Conservation (phyloP, 139 green algal genomes). For the Edaphochlamys debaryana region DNA sequence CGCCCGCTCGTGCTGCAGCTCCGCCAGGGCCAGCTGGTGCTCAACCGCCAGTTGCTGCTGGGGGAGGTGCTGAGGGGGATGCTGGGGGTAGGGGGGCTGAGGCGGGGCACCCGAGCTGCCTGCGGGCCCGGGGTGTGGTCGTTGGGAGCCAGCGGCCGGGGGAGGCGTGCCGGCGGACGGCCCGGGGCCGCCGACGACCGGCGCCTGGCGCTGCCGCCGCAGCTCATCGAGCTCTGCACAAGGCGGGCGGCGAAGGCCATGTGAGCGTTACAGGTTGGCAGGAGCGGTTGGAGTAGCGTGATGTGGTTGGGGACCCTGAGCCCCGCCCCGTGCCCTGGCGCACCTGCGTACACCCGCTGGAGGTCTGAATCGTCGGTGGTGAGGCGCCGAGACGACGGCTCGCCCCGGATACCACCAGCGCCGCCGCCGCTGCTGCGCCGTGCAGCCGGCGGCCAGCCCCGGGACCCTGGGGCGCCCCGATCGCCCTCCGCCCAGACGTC, state of each 20-base stretch:
- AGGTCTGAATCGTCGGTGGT: constrained; percentile 21
- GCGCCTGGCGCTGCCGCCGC: constrained; percentile 6
- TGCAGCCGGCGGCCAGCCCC: too few species aligned
- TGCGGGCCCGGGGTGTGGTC: background rate
- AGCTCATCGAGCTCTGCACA: constrained; percentile 38
- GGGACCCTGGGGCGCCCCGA: too few species aligned
- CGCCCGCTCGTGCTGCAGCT: constrained; percentile 6
- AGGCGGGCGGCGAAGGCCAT: too few species aligned
- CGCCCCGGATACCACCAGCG: background rate
- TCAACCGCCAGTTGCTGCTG: background rate
- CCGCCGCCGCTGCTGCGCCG: background rate
- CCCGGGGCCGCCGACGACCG: background rate
- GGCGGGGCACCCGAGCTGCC: background rate
- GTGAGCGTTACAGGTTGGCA: too few species aligned
- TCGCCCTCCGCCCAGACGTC: background rate
- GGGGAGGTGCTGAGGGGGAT: background rate
- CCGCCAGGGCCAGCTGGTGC: constrained; percentile 9
- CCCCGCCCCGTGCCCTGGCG: too few species aligned
- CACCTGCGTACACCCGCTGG: constrained; percentile 29
- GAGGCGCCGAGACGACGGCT: background rate
- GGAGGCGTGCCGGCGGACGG: background rate
- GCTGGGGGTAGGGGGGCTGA: background rate
- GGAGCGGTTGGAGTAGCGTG: too few species aligned
- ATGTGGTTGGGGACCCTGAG: too few species aligned
- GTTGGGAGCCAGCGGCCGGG: too few species aligned